Base-by-base conservation (phyloP, 495 filamentous ascomycete species). In the Trichoderma asperelloides region DNA sequence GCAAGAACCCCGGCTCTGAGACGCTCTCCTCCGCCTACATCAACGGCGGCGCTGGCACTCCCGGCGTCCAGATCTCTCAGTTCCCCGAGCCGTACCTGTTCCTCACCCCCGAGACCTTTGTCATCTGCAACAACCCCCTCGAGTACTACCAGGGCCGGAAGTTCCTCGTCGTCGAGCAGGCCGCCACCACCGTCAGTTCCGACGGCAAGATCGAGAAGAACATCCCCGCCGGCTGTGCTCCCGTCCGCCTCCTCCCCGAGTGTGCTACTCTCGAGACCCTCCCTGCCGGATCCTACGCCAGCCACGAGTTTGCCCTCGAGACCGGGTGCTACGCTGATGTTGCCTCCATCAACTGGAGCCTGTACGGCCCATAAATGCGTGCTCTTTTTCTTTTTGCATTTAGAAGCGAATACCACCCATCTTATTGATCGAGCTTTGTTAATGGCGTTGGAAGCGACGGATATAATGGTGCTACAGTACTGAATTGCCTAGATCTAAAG, bases 91-190 rank as follows among this genome's bases (percentile, higher is more conserved):
- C 5, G 15, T 28, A 12, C 39, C 40, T 15, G 8, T 30, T n/a
- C 65, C n/a, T 55, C 23, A 7, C 1, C 9, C 65, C 45, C 45
- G 13, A 51, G 43, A 51, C 23, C 4, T 66, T 28, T 18, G 21
- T 57, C 16, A 28, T 37, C 65, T 66, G 65, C 65, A 66, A 66
- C 65, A 11, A 45, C 15, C 21, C 65, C 13, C 23, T 66, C 27
- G 21, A 45, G 4, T 51, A 55, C 45, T 55, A 66, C 45, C 39
- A 49, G 28, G n/a, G 27, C 43, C n/a, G 4, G 25, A 37, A 57
- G 6, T 66, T 66, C 45, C 11, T 49, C 40, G 39, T 47, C 37
- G n/a, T 65, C 30, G 16, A 65, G 13, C 27, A 28, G 39, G 28
- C 64, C 45, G 40, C 39, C 40, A 30, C 37, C 64, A 65, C 64